Base-by-base conservation (phyloP, 805 yeast genomes). In the Yamadazyma kitorensis region DNA sequence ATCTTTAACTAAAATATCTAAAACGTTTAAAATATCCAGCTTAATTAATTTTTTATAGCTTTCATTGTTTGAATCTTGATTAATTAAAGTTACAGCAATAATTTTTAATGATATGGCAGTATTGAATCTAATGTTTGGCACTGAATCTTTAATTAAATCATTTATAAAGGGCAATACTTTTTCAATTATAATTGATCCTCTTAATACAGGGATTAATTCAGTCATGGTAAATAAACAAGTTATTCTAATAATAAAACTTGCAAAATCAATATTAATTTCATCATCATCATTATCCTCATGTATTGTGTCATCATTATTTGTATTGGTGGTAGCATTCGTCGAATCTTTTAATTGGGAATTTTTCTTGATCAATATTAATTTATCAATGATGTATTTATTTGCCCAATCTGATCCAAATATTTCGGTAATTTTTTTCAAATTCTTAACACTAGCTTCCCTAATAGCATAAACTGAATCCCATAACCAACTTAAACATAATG, bases 381-480 rank as follows among this genome's bases (percentile, higher is more conserved):
- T 80, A 33, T 83, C 75, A 39, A 93, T 78, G 27, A 93, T 82
- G 55, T 88, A 93, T 27, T 68, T 66, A 56, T 86, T 80, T 29
- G 96, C 91, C 99, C 99, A 93, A 24, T 80, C 80, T 23, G 89
- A 80, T 20, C 98, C 98, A 63, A 93, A 93, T 23, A 86, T 87
- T 46, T 74, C 76, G 4, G 96, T 80, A 49, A 93, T 70, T 47
- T 82, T 80, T 47, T 76, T 80, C 48, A 93, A 68, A 59, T 89
- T 93, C 37, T 70, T 67, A 20, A 93, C 95, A 1, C 98, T 98
- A 7, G 98, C 98, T 47, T 87, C 94, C 61, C 99, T 80, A 41
- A 93, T 89, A 4, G 98, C 89, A 63, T 78, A 93, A 24, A 93
- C 98, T 4, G 89, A 85, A 64, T 93, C 99, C 96, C 97, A 89